Base-by-base conservation (phyloP, 2,329 filamentous ascomycete species). In the Aurifilum marmelostoma region DNA sequence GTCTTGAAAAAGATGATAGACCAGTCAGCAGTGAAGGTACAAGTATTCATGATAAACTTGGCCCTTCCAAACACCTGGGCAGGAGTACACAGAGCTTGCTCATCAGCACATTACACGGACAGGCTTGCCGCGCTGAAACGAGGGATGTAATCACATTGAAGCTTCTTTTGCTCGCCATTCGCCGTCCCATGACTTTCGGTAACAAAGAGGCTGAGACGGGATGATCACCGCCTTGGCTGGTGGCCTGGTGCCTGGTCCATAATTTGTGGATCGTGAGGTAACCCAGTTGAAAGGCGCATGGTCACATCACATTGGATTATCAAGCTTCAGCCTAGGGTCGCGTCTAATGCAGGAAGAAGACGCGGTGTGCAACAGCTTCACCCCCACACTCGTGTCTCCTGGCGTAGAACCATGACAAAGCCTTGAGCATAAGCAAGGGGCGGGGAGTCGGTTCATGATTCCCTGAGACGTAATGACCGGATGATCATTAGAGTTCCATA, bases 191-290 rank as follows among this genome's bases (percentile, higher is more conserved):
- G 29, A 34, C 56, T 21, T 29, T 21, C 11, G 18, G 56, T 9
- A 21, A 37, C 32, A 32, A 37, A 37, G 32, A 59, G 56, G 56
- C 29, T 63, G 62, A 63, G 62, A 63, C 62, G 62, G 41, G 27
- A 27, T 63, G 62, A 63, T 50, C 62, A 54, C 18, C 62, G 21
- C 27, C 62, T 9, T 34, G 62, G 27, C 43, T 50, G 27, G 9
- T 39, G 16, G 4, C 41, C 43, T 52, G 29, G 18, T 50, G 27
- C 27, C 62, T 47, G 43, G 43, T n/a, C 6, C 43, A n/a, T 9
- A 27, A 18, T 5, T 24, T n/a, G 62, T 63, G 43, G 62, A 63
- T 63, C 62, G 32, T 27, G n/a, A 12, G n/a, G 39, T 47, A 29
- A 47, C 27, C 24, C 56, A 37, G 32, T 47, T 47, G 43, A 21